These are phyloP conservation scores for Colletotrichum godetiae DNA, from an alignment of 2,329 filamentous ascomycete genomes.

Conservation along the genomic window DNA sequence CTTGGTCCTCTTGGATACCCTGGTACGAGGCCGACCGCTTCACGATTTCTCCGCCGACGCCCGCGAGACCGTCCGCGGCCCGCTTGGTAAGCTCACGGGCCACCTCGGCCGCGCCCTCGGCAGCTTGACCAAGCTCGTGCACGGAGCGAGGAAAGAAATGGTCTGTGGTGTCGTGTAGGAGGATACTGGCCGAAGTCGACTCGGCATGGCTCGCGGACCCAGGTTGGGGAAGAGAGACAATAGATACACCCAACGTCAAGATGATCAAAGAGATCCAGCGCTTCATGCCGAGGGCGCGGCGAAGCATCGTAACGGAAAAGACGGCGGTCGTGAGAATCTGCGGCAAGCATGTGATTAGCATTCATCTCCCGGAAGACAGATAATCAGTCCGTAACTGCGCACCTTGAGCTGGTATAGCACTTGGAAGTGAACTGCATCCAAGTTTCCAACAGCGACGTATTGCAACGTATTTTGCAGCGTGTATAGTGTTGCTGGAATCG, in stretches of 20 bases:
- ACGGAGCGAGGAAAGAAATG: constrained; percentile 83
- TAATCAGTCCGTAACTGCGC: constrained; percentile 32
- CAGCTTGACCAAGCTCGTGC: constrained; percentile 75
- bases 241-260: constrained; percentile 82
- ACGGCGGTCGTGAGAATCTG: constrained; percentile 88
- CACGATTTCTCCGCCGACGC: constrained; percentile 39
- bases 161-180: constrained; percentile 72
- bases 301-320: constrained; percentile 84
- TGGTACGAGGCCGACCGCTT: constrained; percentile 90
- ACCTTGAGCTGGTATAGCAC: constrained; percentile 92
- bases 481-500: constrained; percentile 88
- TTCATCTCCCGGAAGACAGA: neutral
- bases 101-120: constrained; percentile 56
- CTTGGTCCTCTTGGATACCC: constrained; percentile 78
- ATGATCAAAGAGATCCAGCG: constrained; percentile 86
- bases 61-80: constrained; percentile 49
- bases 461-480: constrained; percentile 94
- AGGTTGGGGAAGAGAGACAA: constrained; percentile 79
- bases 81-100: constrained; percentile 63
- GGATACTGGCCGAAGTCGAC: constrained; percentile 65
- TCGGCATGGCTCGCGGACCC: constrained; percentile 52
- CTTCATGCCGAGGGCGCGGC: constrained; percentile 74
- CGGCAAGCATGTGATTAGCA: neutral
- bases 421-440: constrained; percentile 94
- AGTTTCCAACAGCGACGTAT: constrained; percentile 89